These are phyloP conservation scores for Athelia psychrophila DNA, from an alignment of 1,284 basidiomycete genomes.

Conservation along the genomic window DNA sequence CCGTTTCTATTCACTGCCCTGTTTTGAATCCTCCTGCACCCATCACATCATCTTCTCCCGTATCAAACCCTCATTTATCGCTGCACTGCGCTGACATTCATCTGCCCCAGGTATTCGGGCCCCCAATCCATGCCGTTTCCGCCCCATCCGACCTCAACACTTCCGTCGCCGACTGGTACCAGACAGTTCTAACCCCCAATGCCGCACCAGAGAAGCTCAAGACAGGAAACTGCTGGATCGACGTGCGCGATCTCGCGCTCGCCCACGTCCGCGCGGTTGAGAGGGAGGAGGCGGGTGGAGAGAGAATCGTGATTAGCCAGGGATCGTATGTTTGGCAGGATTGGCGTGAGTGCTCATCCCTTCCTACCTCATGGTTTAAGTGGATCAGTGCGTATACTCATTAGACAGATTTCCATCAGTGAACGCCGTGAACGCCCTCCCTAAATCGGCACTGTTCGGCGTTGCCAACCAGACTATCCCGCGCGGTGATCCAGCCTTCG, in stretches of 20 bases:
- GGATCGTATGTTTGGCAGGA: conserved; percentile 32
- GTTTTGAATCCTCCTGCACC: not conserved
- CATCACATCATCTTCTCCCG: conserved; percentile 25
- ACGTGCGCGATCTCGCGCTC: conserved; percentile 61
- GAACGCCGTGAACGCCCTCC: too few species aligned
- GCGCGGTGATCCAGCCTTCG: too few species aligned
- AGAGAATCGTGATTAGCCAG: conserved; percentile 51
- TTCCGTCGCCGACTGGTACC: conserved; percentile 32
- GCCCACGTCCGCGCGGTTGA: conserved; percentile 56
- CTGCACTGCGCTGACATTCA: conserved; percentile 4
- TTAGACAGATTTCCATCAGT: too few species aligned
- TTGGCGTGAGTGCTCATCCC: conserved; percentile 18
- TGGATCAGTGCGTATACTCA: too few species aligned
- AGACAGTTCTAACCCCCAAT: conserved; percentile 20
- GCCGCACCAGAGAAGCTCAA: conserved; percentile 17
- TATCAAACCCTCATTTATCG: conserved; percentile 17
- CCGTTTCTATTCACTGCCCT: not conserved
- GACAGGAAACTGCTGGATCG: conserved; percentile 44
- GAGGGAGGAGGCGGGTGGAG: conserved; percentile 51
- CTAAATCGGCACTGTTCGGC: too few species aligned
- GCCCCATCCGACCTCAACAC: conserved; percentile 48
- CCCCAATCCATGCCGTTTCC: conserved; percentile 47
- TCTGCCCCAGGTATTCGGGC: conserved; percentile 20
- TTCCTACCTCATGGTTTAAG: too few species aligned
- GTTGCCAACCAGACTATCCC: too few species aligned